A percentile compares a stretch with the other conserved stretches of the same genome.
Conservation (phyloP, 2,329 filamentous ascomycete species). For the Clarireedia hainanense region DNA sequence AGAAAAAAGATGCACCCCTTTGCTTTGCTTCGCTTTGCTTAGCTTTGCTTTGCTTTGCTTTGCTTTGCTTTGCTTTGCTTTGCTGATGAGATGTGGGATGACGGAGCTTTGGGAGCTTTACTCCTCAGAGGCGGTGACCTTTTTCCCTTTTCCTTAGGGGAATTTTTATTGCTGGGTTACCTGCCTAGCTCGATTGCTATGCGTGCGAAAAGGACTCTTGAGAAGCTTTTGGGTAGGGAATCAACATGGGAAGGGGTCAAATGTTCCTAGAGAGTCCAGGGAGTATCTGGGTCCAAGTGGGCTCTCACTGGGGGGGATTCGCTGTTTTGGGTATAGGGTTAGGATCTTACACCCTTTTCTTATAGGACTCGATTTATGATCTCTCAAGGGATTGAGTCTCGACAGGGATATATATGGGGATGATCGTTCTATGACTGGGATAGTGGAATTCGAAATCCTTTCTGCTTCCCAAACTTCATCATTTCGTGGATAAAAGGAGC, state of each 20-base stretch:
- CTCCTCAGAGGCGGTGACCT: conserved; percentile 6
- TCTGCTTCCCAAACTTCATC: neutral
- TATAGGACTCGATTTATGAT: conserved; percentile 1
- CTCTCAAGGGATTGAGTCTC: neutral
- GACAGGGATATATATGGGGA: conserved; percentile 5
- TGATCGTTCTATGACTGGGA: conserved; percentile 3
- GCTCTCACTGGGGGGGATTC: neutral
- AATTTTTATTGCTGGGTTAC: neutral
- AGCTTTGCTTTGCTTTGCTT: no score
- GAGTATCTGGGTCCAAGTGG: no score
- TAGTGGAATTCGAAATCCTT: conserved; percentile 3
- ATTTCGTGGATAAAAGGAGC: neutral
- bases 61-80: no score
- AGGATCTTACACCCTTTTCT: neutral
- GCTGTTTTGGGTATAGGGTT: neutral
- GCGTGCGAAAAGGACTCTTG: no score
- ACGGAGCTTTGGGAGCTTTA: neutral
- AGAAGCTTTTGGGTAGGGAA: neutral
- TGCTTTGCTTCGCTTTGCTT: no score
- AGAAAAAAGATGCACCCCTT: no score
- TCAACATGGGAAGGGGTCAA: neutral
- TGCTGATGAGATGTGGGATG: neutral
- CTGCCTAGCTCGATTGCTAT: neutral
- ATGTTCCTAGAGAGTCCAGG: no score
- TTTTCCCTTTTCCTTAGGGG: conserved; percentile 1